Evolutionary conservation across 352 stramenopile species (phyloP), one percentile per base, ranked within the genome.

Genomic region (Phytophthora cryptogea): DNA sequence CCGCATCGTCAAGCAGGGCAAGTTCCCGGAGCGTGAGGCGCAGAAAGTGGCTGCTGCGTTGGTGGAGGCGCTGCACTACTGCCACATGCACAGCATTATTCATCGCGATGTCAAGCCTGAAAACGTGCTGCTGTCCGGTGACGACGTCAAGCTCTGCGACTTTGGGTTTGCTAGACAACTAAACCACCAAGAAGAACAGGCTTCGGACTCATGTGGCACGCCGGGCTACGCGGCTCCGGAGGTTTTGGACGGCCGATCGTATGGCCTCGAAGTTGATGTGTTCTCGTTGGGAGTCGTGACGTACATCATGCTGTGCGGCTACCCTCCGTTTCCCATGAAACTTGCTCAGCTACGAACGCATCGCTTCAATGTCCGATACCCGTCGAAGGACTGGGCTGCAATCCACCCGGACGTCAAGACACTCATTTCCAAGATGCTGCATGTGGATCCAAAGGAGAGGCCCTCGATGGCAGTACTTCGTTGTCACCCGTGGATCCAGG

Each of bases 21-120:
- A 88, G 35, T 88, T 94, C 41, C 66, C 69, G 0, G 70, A 87
- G 53, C 57, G 53, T 7, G 83, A 93, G 27, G 83, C 83, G 0
- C 86, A 95, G 42, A 76, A 76, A 39, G 78, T 95, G 31, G 52
- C 80, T 26, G 84, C 72, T 5, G 82, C 79, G 30, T 73, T 98
- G 20, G 83, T 94, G 10, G 86, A 96, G 57, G 92, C 94, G 3
- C 78, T 98, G 16, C 54, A 92, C 41, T 98, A 98, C 63, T 94
- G 97, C 47, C 95, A 98, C 76, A 80, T 74, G 11, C 84, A 96
- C 53, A 77, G 69, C 45, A 85, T 95, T 60, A 88, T 95, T 52
- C 86, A 95, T 54, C 86, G 86, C 20, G 86, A 95, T 48, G 84
- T 95, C 50, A 95, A 95, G 41, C 86, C 86, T 5, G 86, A 95